phyloP scores from a whole-genome alignment of 495 filamentous ascomycete genomes.

The Aspergillus panamensis region DNA sequence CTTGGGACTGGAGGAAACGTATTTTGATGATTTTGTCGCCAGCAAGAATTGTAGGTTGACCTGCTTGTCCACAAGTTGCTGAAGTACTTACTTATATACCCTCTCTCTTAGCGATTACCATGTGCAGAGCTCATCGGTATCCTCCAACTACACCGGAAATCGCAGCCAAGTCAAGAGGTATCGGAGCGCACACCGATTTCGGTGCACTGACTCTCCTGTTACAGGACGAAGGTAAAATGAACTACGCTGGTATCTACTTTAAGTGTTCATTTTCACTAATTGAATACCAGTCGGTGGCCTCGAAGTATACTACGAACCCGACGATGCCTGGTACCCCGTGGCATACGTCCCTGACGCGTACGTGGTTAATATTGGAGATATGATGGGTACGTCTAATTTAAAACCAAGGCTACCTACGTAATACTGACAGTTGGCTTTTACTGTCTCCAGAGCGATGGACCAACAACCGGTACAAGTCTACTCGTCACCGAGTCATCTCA shows the following conservation, averaged over 20 bases:
- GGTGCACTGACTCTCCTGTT: background rate
- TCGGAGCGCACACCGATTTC: slow-evolving; percentile 9
- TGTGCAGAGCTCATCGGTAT: slow-evolving; percentile 9
- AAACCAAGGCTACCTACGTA: background rate
- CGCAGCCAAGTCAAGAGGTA: slow-evolving; percentile 1
- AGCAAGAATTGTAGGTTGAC: slow-evolving; percentile 4
- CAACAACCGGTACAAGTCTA: slow-evolving; percentile 12
- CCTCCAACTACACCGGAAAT: slow-evolving; percentile 3
- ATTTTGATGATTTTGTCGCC: slow-evolving; percentile 8
- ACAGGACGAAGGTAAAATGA: background rate
- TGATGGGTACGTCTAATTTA: background rate
- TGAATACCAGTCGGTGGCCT: slow-evolving; percentile 6
- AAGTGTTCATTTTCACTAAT: background rate
- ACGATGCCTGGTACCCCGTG: slow-evolving; percentile 6
- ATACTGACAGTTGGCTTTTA: background rate
- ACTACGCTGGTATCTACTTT: background rate
- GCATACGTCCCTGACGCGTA: background rate
- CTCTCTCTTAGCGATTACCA: background rate
- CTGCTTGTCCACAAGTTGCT: background rate
- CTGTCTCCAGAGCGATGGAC: slow-evolving; percentile 6
- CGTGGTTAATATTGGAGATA: slow-evolving; percentile 9
- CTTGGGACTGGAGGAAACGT: slow-evolving; percentile 1
- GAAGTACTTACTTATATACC: background rate
- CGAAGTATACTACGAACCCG: slow-evolving; percentile 8
- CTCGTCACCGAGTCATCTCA: slow-evolving; percentile 9